Base-by-base conservation (phyloP, 768 basidiomycete species). In the Pulveroboletus sp. region DNA sequence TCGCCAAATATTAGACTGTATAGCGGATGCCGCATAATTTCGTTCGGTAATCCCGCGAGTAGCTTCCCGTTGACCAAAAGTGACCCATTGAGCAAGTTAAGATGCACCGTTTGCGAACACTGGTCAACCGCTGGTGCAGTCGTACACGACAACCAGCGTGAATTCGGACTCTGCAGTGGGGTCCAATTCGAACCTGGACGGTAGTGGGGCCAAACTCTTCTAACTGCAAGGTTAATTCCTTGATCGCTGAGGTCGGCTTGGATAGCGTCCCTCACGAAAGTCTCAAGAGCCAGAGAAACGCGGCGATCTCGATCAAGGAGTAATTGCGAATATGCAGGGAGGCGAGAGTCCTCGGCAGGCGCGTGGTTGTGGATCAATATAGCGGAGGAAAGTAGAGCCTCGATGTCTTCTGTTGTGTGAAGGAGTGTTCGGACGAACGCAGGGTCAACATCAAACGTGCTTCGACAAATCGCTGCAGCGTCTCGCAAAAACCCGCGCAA, bases 391-490 rank as follows among this genome's bases (percentile, higher is more conserved):
- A 65, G 43, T 11, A 64, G 46, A 26, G 54, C 17, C 0, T 54
- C 45, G n/a, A 69, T 26, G 26, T 72, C 71, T 18, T 49, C 47
- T 11, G 49, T 39, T 1, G 55, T 55, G 10, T 17, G 17, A 18
- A 72, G 50, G 2, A 68, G 45, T 10, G 15, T n/a, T 1, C 10
- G 42, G 4, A 49, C 32, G 37, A 56, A n/a, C 0, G 33, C 27
- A 3, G 50, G 32, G 31, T 58, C 64, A 0, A 68, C 65, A 32
- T 72, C 56, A 17, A 65, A 66, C 0, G 57, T 65, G 17, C 63
- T 58, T 17, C 76, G 65, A 56, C 76, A 78, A 12, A 66, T 65
- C 2, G 64, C 61, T 1, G 74, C 74, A 28, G 69, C 61, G 40
- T 73, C 71, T 28, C 69, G 63, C 24, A 73, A 53, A 14, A 60